A percentile compares a stretch with the other conserved stretches of the same genome.
These are phyloP conservation scores for Pseudozyma pruni DNA, from an alignment of 1,284 basidiomycete genomes.

Conservation along the genomic window DNA sequence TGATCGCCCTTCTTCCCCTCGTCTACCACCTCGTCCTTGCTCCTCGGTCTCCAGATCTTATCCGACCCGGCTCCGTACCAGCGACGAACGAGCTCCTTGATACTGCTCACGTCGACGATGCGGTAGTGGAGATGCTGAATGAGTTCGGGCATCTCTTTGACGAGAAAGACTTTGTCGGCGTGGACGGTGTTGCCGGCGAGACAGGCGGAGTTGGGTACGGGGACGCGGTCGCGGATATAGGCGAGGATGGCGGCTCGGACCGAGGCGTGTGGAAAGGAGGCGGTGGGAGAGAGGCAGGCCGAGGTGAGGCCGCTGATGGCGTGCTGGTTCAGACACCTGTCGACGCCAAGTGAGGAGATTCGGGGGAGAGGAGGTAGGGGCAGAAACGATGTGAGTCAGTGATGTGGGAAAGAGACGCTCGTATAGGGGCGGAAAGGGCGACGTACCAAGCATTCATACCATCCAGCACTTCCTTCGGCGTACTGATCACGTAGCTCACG, in stretches of 20 bases:
- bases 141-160: conserved; percentile 78
- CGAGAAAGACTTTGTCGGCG: conserved; percentile 78
- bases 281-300: conserved; percentile 37
- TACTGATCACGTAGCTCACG: conserved; percentile 77
- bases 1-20: background rate
- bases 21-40: background rate
- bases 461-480: conserved; percentile 75
- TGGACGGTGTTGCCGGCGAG: conserved; percentile 85
- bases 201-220: conserved; percentile 72
- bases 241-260: conserved; percentile 68
- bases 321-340: conserved; percentile 51
- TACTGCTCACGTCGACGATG: conserved; percentile 72
- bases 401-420: background rate
- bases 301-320: conserved; percentile 47
- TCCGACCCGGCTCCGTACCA: conserved; percentile 75
- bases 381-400: background rate
- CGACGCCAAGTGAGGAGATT: no score
- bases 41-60: conserved; percentile 18
- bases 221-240: conserved; percentile 71
- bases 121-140: conserved; percentile 70
- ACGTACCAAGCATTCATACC: conserved; percentile 61
- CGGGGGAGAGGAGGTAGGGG: background rate
- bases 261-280: conserved; percentile 64
- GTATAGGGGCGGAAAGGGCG: background rate
- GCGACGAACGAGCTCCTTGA: conserved; percentile 83